Conservation (phyloP, 192 early-diverging fungal genomes). For the Entophlyctis helioformis region DNA sequence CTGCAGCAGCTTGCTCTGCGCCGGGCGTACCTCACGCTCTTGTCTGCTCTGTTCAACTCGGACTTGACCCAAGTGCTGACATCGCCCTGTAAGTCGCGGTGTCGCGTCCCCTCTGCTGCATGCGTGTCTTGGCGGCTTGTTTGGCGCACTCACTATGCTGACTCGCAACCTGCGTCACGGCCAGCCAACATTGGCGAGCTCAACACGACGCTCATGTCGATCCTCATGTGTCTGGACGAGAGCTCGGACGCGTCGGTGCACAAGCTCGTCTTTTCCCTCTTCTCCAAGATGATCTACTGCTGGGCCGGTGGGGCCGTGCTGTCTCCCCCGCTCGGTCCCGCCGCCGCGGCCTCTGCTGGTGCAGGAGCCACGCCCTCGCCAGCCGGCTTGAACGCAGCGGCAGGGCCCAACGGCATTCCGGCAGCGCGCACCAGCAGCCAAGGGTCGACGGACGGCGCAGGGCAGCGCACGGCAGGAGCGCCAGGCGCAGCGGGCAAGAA, state of each 20-base stretch:
- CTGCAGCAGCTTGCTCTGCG: constrained; percentile 64
- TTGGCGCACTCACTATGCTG: too few species aligned
- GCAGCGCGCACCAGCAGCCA: too few species aligned
- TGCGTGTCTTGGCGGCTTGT: too few species aligned
- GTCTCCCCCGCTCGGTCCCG: too few species aligned
- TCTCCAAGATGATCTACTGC: constrained; percentile 50
- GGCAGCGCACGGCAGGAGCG: too few species aligned
- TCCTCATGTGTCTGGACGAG: constrained; percentile 54
- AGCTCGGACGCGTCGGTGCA: constrained; percentile 44
- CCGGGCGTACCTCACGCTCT: constrained; percentile 68
- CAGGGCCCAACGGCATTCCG: not conserved
- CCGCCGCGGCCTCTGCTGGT: too few species aligned
- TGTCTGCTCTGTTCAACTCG: constrained; percentile 68
- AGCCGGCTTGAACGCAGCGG: not conserved
- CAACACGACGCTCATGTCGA: constrained; percentile 49
- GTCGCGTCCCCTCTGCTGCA: too few species aligned
- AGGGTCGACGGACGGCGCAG: too few species aligned
- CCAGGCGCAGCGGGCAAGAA: not conserved
- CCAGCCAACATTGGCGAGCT: constrained; percentile 51
- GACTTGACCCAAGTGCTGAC: constrained; percentile 67
- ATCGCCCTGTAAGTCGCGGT: constrained; percentile 19
- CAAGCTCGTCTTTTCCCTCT: constrained; percentile 56
- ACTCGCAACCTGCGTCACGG: too few species aligned
- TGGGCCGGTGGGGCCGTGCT: constrained; percentile 55
- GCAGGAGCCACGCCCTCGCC: not conserved